Conservation (phyloP, 2,329 filamentous ascomycete genomes). For the Pseudovirgaria hyperparasitica region DNA sequence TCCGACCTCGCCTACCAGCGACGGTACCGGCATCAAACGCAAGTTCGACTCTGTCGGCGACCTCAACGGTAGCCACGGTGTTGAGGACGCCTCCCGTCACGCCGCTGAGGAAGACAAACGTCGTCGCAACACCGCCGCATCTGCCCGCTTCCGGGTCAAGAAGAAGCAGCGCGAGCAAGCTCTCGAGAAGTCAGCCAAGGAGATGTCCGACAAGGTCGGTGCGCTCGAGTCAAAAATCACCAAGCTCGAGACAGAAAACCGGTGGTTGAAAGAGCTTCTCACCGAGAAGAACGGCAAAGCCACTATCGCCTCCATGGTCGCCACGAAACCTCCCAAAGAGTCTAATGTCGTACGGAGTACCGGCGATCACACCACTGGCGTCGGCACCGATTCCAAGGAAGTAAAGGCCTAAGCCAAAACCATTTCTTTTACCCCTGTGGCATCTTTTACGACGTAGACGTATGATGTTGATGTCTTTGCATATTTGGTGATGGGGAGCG, state of each 20-base stretch:
- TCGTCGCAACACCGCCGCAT: constrained; percentile 40
- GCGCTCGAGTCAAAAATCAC: constrained; percentile 32
- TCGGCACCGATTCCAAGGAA: constrained; percentile 18
- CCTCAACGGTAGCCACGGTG: constrained; percentile 17
- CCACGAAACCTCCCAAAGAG: constrained; percentile 21
- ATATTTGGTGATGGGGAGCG: too few species aligned
- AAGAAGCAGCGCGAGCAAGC: constrained; percentile 43
- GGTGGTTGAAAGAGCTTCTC: constrained; percentile 39
- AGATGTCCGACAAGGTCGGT: constrained; percentile 36
- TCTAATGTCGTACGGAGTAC: constrained; percentile 20
- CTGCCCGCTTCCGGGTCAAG: constrained; percentile 40
- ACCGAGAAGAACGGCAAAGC: constrained; percentile 33
- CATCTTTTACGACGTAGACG: neutral
- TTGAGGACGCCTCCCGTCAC: constrained; percentile 33
- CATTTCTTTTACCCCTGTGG: constrained; percentile 4
- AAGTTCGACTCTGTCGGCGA: constrained; percentile 26
- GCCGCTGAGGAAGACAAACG: constrained; percentile 42
- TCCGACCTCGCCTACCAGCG: constrained; percentile 15
- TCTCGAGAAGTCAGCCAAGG: constrained; percentile 38
- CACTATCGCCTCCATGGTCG: constrained; percentile 18
- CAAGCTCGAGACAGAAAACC: constrained; percentile 40
- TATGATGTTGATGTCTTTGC: too few species aligned
- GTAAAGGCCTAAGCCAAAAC: constrained; percentile 20
- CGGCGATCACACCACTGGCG: constrained; percentile 22
- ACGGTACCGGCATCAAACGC: constrained; percentile 30